A percentile compares a stretch with the other conserved stretches of the same genome.
These are phyloP conservation scores for Corchorus olitorius DNA, from an alignment of 345 rosid species.

Conservation along the genomic window DNA sequence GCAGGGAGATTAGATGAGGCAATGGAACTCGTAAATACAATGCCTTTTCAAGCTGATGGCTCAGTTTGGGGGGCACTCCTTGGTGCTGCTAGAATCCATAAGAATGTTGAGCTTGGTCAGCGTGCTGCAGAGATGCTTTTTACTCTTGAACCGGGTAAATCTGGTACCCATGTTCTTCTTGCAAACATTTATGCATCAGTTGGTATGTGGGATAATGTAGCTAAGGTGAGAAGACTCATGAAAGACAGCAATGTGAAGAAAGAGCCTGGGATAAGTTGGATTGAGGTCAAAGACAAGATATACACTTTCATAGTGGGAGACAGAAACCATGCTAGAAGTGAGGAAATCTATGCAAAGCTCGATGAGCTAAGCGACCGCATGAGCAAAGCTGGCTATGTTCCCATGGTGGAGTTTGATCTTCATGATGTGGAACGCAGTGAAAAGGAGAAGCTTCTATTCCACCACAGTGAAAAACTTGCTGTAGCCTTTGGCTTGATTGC, in stretches of 20 bases:
- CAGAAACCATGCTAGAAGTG: conserved; percentile 46
- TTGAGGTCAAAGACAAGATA: conserved; percentile 57
- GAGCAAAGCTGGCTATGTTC: conserved; percentile 57
- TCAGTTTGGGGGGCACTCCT: conserved; percentile 69
- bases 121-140: conserved; percentile 59
- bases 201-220: conserved; percentile 59
- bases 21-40: conserved; percentile 46
- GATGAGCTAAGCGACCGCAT: conserved; percentile 48
- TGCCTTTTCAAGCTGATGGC: conserved; percentile 55
- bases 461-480: conserved; percentile 68
- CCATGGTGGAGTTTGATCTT: conserved; percentile 56
- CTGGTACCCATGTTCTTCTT: conserved; percentile 55
- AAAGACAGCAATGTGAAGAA: conserved; percentile 59
- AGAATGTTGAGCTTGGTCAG: conserved; percentile 53
- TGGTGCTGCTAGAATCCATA: conserved; percentile 65
- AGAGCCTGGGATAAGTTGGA: conserved; percentile 69
- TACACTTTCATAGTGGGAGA: conserved; percentile 64
- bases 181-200: conserved; percentile 62
- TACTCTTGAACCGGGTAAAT: conserved; percentile 56
- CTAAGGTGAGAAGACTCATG: conserved; percentile 51
- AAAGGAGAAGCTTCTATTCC: conserved; percentile 53
- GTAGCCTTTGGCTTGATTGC: conserved; percentile 69
- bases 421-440: conserved; percentile 54
- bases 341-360: conserved; percentile 60
- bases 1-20: conserved; percentile 59